Conservation (phyloP, 371 early-diverging fungal genomes). For the Mucor plumbeus region DNA sequence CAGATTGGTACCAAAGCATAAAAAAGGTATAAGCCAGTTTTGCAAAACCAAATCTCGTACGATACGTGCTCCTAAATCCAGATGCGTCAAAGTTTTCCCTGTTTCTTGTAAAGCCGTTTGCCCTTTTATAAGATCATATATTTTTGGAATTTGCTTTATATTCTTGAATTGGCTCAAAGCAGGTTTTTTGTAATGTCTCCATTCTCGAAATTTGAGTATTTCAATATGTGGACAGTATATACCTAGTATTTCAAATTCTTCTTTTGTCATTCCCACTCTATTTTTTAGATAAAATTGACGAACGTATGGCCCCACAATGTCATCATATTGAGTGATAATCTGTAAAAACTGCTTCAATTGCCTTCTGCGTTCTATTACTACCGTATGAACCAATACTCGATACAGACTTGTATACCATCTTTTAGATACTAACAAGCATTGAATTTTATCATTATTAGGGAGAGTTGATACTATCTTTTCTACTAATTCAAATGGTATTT, state of each 20-base stretch:
- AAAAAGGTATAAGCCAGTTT: background rate
- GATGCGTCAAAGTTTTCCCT: constrained; percentile 7
- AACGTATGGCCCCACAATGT: background rate
- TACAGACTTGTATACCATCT: constrained; percentile 4
- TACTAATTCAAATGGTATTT: constrained; percentile 12
- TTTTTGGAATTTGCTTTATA: constrained; percentile 13
- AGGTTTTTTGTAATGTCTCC: constrained; percentile 9
- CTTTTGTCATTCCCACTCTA: constrained; percentile 5
- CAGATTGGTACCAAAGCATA: background rate
- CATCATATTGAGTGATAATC: background rate
- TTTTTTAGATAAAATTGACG: constrained; percentile 13
- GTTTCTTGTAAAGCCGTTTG: background rate
- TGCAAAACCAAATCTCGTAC: constrained; percentile 54
- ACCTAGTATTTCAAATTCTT: background rate
- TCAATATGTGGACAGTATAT: constrained; percentile 7
- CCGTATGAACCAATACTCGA: constrained; percentile 8
- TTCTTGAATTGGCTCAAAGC: background rate
- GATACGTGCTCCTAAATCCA: constrained; percentile 14
- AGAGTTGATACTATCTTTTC: constrained; percentile 10
- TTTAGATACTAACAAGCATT: constrained; percentile 1
- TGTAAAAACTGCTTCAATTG: constrained; percentile 15
- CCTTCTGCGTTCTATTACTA: background rate
- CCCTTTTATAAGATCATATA: background rate
- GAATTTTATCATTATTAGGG: background rate
- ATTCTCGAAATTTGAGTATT: constrained; percentile 11